A percentile compares a stretch with the other conserved stretches of the same genome.
phyloP scores from a whole-genome alignment of 257 asterid species.

The Mitragyna speciosa region DNA sequence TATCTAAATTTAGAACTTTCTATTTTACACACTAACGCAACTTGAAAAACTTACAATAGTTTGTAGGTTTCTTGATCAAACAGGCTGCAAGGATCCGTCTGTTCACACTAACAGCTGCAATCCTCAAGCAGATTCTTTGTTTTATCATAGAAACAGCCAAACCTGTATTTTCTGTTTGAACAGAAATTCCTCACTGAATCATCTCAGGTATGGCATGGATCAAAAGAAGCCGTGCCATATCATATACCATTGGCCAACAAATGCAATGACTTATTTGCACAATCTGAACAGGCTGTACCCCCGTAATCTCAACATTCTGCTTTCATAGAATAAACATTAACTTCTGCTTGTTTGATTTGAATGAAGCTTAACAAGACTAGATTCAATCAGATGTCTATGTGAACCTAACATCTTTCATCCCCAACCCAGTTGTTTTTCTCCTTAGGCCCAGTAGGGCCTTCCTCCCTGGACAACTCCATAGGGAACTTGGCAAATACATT shows the following conservation, averaged over 20 bases:
- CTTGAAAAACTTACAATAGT: neutral
- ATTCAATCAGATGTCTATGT: neutral
- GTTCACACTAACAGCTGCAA: neutral
- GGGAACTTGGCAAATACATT: constrained; percentile 60
- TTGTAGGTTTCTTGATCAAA: neutral
- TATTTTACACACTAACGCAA: neutral
- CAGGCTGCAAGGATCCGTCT: neutral
- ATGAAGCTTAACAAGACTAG: neutral
- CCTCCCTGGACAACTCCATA: constrained; percentile 75
- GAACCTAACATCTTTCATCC: constrained; percentile 74
- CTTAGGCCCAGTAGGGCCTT: constrained; percentile 95
- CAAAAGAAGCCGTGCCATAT: neutral
- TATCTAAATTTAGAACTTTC: neutral
- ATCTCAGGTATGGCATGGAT: neutral
- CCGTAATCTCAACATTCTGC: neutral
- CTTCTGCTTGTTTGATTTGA: neutral
- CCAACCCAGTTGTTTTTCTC: constrained; percentile 98
- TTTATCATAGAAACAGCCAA: neutral
- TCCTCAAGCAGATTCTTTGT: neutral
- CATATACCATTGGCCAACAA: neutral
- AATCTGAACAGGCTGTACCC: neutral
- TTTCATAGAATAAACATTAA: neutral
- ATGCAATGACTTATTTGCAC: neutral
- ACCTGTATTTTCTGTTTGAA: no score
- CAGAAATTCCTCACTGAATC: neutral